Base-by-base conservation (phyloP, 768 basidiomycete species). In the Lactarius sanguifluus region DNA sequence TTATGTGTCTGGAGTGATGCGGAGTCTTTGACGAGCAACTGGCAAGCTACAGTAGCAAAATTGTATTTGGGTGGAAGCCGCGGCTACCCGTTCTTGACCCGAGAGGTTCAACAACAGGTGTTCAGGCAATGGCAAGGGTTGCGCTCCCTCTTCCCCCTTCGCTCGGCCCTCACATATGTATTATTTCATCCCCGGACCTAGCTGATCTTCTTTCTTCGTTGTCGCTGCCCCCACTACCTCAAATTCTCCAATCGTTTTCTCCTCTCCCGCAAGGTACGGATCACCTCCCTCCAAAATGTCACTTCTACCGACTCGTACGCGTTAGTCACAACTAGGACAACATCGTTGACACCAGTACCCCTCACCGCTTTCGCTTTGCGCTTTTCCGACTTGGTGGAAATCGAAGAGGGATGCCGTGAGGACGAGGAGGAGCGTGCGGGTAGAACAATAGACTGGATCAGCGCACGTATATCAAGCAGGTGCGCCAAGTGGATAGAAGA, bases 401-500 rank as follows among this genome's bases (percentile, higher is more conserved):
- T 91, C 16, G 92, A 94, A 73, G 76, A 79, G 20, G 88, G 88
- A 16, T 91, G 88, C 70, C 82, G 82, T 20, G 92, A 94, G 75
- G 88, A 89, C 70, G 92, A 93, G 69, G 88, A 91, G 68, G 78
- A 85, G 70, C 89, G 92, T 38, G 90, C 92, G 0, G 83, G 84
- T 28, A 84, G 92, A 57, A 88, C 85, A n/a, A 82, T 94, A 70
- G 92, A 94, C 77, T 94, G 92, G 92, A 88, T 94, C 69, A 83
- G 89, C 43, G 84, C 85, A 13, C 85, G 92, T 57, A 86, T 94
- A 62, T 77, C 80, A 50, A 81, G 80, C 67, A 81, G 85, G 64
- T 87, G 86, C 65, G 76, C 81, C 9, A 83, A 81, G 73, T 94
- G 92, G 92, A 81, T 91, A 36, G 85, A 86, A 50, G 86, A 90